A percentile compares a stretch with the other conserved stretches of the same genome.
Conservation (phyloP, 2,329 filamentous ascomycete species). For the Cadophora malorum region DNA sequence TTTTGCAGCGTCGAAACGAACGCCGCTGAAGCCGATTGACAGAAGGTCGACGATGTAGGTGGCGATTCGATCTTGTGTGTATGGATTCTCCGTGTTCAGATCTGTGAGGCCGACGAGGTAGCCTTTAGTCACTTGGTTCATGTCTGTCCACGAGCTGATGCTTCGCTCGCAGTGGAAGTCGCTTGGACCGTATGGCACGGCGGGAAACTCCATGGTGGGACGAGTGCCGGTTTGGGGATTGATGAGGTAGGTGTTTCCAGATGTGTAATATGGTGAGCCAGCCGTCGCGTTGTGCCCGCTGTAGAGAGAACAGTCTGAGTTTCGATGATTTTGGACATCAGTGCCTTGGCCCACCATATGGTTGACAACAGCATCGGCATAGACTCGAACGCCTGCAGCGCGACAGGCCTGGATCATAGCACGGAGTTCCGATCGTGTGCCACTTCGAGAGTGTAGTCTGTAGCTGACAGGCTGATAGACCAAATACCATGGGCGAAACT, state of each 20-base stretch:
- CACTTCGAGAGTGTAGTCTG: constrained; percentile 41
- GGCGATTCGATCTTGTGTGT: constrained; percentile 44
- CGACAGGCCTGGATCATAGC: constrained; percentile 38
- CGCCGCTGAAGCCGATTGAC: constrained; percentile 43
- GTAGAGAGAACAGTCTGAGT: constrained; percentile 38
- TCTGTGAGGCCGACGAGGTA: constrained; percentile 41
- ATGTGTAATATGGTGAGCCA: constrained; percentile 44
- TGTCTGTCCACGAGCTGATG: constrained; percentile 43
- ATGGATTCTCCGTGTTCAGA: constrained; percentile 44
- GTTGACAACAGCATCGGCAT: constrained; percentile 43
- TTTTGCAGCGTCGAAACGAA: constrained; percentile 44
- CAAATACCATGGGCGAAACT: constrained; percentile 44
- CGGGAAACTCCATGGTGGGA: constrained; percentile 42
- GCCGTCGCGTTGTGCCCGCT: constrained; percentile 42
- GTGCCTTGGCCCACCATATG: constrained; percentile 43
- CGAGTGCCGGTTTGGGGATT: constrained; percentile 41
- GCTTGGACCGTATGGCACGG: constrained; percentile 44
- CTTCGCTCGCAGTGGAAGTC: constrained; percentile 44
- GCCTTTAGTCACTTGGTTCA: constrained; percentile 42
- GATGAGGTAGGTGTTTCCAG: constrained; percentile 43
- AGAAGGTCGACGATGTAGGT: constrained; percentile 43
- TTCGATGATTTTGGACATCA: constrained; percentile 43
- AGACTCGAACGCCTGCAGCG: constrained; percentile 42
- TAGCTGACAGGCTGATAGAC: constrained; percentile 45
- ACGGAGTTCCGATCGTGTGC: constrained; percentile 39